phyloP scores from a whole-genome alignment of 2,329 filamentous ascomycete genomes.

The Colletotrichum sansevieriae region DNA sequence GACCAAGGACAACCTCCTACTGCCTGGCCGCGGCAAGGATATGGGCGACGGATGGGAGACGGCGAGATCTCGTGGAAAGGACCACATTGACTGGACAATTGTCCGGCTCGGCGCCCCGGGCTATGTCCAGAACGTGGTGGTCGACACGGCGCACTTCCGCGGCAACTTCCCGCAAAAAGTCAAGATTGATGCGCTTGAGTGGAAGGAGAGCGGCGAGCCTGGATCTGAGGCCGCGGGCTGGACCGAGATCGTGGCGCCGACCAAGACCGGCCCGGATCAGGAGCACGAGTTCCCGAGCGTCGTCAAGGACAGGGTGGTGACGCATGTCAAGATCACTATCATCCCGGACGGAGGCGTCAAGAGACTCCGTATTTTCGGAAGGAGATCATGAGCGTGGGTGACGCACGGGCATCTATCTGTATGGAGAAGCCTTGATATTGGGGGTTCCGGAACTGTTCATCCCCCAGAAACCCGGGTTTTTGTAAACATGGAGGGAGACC shows the following conservation, averaged over 20 bases:
- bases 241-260: conserved; percentile 74
- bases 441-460: too few species aligned
- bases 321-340: conserved; percentile 90
- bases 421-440: neutral
- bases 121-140: conserved; percentile 74
- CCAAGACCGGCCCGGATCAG: conserved; percentile 78
- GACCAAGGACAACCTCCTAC: conserved; percentile 82
- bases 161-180: conserved; percentile 87
- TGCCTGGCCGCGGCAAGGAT: conserved; percentile 82
- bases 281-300: conserved; percentile 75
- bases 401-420: neutral
- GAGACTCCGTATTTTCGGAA: conserved; percentile 82
- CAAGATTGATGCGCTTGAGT: conserved; percentile 72
- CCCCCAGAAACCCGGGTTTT: neutral
- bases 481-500: neutral
- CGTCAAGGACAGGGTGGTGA: conserved; percentile 72
- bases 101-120: conserved; percentile 78
- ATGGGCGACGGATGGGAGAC: conserved; percentile 95
- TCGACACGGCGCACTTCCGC: conserved; percentile 86
- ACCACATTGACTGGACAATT: conserved; percentile 85
- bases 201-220: conserved; percentile 67
- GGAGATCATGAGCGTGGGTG: conserved; percentile 54
- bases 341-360: conserved; percentile 95
- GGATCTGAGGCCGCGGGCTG: conserved; percentile 70
- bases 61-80: conserved; percentile 76